Evolutionary conservation across 352 stramenopile genomes (phyloP).

Genomic region (Phytophthora hibernalis): DNA sequence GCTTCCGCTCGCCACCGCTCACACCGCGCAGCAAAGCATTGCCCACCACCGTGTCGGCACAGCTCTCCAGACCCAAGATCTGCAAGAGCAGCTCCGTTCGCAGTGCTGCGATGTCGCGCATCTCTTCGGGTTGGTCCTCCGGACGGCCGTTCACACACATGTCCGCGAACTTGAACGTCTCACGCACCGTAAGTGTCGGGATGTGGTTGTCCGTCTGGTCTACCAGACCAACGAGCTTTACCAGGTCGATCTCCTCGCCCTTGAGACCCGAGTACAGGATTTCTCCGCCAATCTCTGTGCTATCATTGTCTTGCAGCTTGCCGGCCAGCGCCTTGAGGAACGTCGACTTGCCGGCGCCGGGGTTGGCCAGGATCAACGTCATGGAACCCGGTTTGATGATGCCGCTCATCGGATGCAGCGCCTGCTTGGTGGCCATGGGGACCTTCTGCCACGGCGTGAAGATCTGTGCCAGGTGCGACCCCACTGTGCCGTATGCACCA

Average conservation of each 20-base stretch:
- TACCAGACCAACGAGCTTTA: conserved; percentile 72
- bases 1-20: conserved; percentile 87
- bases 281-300: conserved; percentile 42
- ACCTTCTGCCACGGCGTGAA: conserved; percentile 61
- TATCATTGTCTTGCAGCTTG: conserved; percentile 56
- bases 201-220: conserved; percentile 42
- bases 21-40: conserved; percentile 88
- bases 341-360: conserved; percentile 63
- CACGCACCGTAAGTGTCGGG: conserved; percentile 19
- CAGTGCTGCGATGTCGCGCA: conserved; percentile 74
- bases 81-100: conserved; percentile 78
- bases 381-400: conserved; percentile 67
- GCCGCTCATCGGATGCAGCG: conserved; percentile 71
- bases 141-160: conserved; percentile 83
- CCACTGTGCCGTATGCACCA: conserved; percentile 56
- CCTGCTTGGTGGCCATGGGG: conserved; percentile 44
- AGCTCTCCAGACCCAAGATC: conserved; percentile 89
- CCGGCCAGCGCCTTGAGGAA: conserved; percentile 73
- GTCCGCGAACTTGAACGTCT: conserved; percentile 93
- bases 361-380: conserved; percentile 55
- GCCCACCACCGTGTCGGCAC: conserved; percentile 95
- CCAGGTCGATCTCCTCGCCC: conserved; percentile 55
- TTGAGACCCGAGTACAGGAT: conserved; percentile 58
- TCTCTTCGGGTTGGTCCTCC: conserved; percentile 69
- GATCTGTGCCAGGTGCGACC: conserved; percentile 52